Conservation (phyloP, 2,329 filamentous ascomycete genomes). For the Metarhizium brunneum region DNA sequence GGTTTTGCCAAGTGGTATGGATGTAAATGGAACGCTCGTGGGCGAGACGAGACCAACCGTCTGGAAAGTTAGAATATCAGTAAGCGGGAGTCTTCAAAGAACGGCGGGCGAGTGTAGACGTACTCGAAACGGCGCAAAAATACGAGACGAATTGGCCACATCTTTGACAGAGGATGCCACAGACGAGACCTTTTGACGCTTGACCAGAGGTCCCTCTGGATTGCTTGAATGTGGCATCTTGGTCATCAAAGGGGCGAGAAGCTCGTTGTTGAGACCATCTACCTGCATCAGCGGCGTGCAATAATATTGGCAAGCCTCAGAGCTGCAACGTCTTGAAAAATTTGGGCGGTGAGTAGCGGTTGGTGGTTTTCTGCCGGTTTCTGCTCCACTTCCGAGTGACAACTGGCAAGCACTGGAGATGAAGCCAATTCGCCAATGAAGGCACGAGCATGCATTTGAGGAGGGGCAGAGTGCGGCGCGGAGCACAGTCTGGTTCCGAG, state of each 20-base stretch:
- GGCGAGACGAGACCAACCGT: constrained; percentile 91
- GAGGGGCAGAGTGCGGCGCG: too few species aligned
- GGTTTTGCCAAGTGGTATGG: constrained; percentile 80
- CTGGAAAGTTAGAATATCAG: constrained; percentile 31
- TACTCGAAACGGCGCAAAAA: constrained; percentile 92
- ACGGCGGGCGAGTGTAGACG: constrained; percentile 20
- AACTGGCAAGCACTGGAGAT: background rate
- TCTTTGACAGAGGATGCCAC: constrained; percentile 25
- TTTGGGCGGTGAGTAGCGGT: constrained; percentile 15
- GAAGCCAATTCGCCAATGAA: background rate
- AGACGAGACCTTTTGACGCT: constrained; percentile 62
- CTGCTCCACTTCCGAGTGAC: constrained; percentile 3
- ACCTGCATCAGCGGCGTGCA: background rate
- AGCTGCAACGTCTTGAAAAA: constrained; percentile 9
- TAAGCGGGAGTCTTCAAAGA: background rate
- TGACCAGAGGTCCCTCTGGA: constrained; percentile 54
- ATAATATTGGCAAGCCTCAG: too few species aligned
- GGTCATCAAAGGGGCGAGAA: background rate
- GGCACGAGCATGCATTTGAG: too few species aligned
- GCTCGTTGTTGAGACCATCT: background rate
- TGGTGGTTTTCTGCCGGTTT: constrained; percentile 11
- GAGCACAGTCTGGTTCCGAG: too few species aligned
- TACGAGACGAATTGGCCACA: constrained; percentile 53
- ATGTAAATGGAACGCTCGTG: constrained; percentile 81
- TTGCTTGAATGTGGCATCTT: constrained; percentile 46